Base-by-base conservation (phyloP, 306 rosid species). In the Cucumis melo region DNA sequence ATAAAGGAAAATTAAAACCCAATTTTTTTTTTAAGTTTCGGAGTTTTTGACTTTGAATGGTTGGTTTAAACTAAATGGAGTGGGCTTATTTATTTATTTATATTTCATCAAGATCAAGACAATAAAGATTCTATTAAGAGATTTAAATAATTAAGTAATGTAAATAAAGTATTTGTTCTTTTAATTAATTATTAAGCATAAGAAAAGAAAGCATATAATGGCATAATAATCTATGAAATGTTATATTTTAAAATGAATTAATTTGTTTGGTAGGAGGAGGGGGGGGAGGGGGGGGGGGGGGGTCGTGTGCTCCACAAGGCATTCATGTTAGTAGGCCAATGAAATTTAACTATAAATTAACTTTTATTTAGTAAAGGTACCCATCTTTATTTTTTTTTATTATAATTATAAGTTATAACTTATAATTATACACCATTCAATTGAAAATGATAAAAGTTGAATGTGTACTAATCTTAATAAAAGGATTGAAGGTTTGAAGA, bases 31-130 rank as follows among this genome's bases (percentile, higher is more conserved):
- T 14, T 5, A 1, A 51, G 6, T 14, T 5, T 51, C 15, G 36
- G 51, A 42, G 6, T 14, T 15, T 51, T 51, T 19, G 51, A 42
- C 42, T 11, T 44, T 20, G 41, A 14, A 46, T 29, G 24, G 76
- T 71, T 50, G 57, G 39, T 70, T 68, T 27, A 27, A 3, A 27
- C 2, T 70, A 51, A 24, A 23, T 70, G 21, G 57, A 70, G 57
- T 8, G 60, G 60, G 42, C 42, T 48, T 46, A 15, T 51, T 72
- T 8, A 13, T 21, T 21, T 27, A 27, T 46, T 46, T 72, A 48
- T 70, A 13, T 27, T 46, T 70, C 75, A 48, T 12, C 57, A 44
- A 70, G 57, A 70, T 70, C 75, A 70, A 70, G 75, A 70, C 57
- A 24, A 0, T 1, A 46, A 71, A 48, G 75, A 48, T 46, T 71